Base-by-base conservation (phyloP, 2,329 filamentous ascomycete genomes). In the Aspergillus sojae region DNA sequence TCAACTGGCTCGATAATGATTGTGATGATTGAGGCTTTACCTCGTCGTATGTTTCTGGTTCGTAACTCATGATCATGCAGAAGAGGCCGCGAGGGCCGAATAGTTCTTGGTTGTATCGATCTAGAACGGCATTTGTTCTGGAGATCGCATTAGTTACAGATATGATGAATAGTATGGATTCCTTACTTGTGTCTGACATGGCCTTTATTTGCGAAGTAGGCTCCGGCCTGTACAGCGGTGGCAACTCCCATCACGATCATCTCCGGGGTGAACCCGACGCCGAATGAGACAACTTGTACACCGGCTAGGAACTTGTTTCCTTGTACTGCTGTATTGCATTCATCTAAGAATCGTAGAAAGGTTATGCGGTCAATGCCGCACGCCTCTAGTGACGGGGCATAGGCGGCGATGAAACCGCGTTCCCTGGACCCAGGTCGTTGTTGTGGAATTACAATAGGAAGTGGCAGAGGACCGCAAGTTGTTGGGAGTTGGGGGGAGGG, bases 41-140 rank as follows among this genome's bases (percentile, higher is more conserved):
- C 4, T 58, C 55, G 10, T 62, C 43, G 23, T 52, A 23, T 10
- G 43, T 21, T 32, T 79, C 76, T 2, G 81, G 81, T 61, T 81
- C 81, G 74, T 78, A 85, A 0, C 81, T 81, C 71, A 87, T 78
- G 50, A 88, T 78, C 48, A 84, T 73, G 63, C 77, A 80, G 71
- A 82, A 83, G 0, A 87, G 77, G 0, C 85, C 85, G 5, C 77
- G 78, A 0, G 85, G 85, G 60, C 78, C 78, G 72, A 88, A 88
- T 59, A 85, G 79, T 4, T 82, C 76, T n/a, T 82, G 78, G 67
- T 88, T 88, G 68, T 85, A 79, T 26, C 75, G 71, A 67, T 86
- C 80, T 11, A 88, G 76, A 69, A 85, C 87, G 3, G 68, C 74
- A 70, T 86, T 86, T 0, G 48, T 52, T 52, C 48, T 52, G 11